Conservation (phyloP, 2,329 filamentous ascomycete genomes). For the Phaeosphaeriaceae sp. region DNA sequence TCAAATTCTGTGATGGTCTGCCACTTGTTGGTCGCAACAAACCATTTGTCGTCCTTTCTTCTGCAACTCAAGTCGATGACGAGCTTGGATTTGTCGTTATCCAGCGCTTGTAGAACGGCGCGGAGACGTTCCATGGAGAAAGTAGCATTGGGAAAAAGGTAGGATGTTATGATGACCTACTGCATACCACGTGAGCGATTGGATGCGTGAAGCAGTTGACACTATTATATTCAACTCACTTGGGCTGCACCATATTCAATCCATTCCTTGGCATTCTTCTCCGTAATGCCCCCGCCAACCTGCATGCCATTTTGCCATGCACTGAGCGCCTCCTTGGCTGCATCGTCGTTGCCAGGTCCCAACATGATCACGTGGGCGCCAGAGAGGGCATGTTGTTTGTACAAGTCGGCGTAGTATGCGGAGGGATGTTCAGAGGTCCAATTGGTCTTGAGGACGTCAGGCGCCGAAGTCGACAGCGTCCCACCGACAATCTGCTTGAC, state of each 20-base stretch:
- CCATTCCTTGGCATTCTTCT: conserved; percentile 84
- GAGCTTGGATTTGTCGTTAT: conserved; percentile 77
- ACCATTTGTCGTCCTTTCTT: conserved; percentile 78
- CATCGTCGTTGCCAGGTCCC: conserved; percentile 82
- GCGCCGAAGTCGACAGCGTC: conserved; percentile 64
- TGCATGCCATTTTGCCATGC: conserved; percentile 85
- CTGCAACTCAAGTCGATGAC: conserved; percentile 96
- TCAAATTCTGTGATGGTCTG: conserved; percentile 98
- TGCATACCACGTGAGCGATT: conserved; percentile 27
- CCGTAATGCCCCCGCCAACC: conserved; percentile 91
- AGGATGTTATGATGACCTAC: conserved; percentile 97
- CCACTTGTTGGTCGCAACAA: conserved; percentile 99
- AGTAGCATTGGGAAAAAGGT: conserved; percentile 82
- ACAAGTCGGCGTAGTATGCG: conserved; percentile 80
- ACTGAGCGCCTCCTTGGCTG: conserved; percentile 76
- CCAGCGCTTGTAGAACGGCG: conserved; percentile 74
- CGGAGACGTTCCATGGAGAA: conserved; percentile 82
- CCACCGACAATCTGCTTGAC: conserved; percentile 99
- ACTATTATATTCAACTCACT: conserved; percentile 66
- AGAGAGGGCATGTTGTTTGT: conserved; percentile 73
- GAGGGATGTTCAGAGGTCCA: conserved; percentile 86
- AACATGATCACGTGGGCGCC: conserved; percentile 98
- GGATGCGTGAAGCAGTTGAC: too few relatives aligned
- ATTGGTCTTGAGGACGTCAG: conserved; percentile 76
- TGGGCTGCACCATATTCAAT: conserved; percentile 87